These are phyloP conservation scores for Blastobotrys malaysiensis DNA, from an alignment of 1,139 yeast genomes.

Conservation along the genomic window DNA sequence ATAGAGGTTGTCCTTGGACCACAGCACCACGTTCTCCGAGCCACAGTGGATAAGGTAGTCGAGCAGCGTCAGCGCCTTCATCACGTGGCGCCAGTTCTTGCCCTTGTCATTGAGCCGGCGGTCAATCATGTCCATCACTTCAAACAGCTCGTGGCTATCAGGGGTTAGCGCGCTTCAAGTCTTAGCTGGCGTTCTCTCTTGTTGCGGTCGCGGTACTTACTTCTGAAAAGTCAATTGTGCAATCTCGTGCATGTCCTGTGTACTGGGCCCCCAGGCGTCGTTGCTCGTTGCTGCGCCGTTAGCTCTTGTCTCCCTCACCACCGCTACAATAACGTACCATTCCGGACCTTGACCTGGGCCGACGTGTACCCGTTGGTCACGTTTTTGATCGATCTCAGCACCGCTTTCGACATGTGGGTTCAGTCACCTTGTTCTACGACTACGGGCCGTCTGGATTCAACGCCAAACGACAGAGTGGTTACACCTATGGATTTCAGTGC, in stretches of 20 bases:
- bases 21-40: conserved; percentile 82
- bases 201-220: conserved; percentile 19
- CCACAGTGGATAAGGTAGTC: conserved; percentile 87
- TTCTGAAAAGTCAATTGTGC: conserved; percentile 68
- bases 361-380: conserved; percentile 89
- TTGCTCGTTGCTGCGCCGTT: conserved; percentile 71
- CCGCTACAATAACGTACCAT: conserved; percentile 34
- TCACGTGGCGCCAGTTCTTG: conserved; percentile 96
- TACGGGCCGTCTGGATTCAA: background rate
- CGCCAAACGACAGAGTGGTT: background rate
- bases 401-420: conserved; percentile 54
- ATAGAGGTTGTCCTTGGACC: conserved; percentile 91
- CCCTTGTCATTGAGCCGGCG: conserved; percentile 94
- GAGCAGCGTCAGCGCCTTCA: conserved; percentile 73
- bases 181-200: background rate
- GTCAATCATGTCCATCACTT: conserved; percentile 94
- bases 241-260: conserved; percentile 78
- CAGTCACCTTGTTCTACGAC: background rate
- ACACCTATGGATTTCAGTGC: background rate
- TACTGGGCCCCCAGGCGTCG: conserved; percentile 79
- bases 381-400: conserved; percentile 84
- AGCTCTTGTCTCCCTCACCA: background rate
- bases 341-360: conserved; percentile 82
- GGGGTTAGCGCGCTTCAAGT: conserved; percentile 17
- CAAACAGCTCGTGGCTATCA: conserved; percentile 64